Percentiles rank a stretch among this genome's conserved stretches.
These are phyloP conservation scores for Blastomyces parvus DNA, from an alignment of 2,329 filamentous ascomycete genomes.

Conservation along the genomic window DNA sequence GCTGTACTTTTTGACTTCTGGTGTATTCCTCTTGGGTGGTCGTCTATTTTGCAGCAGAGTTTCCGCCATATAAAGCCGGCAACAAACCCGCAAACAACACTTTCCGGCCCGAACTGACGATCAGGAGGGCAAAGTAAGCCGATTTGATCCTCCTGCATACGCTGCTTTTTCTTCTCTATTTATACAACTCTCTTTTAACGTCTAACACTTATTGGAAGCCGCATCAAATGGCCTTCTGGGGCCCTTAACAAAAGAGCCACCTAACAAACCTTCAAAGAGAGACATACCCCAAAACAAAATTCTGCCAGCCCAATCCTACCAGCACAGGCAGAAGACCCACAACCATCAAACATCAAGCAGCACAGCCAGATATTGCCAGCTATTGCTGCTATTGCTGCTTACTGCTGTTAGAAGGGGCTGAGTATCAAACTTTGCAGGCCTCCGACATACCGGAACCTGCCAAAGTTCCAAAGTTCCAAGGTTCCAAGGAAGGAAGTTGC, in stretches of 20 bases:
- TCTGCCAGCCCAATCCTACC: neutral
- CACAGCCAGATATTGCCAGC: neutral
- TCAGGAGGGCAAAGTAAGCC: constrained; percentile 9
- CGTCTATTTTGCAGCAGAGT: constrained; percentile 1
- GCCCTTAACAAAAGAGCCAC: constrained; percentile 4
- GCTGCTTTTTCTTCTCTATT: neutral
- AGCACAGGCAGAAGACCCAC: neutral
- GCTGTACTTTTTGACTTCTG: constrained; percentile 9
- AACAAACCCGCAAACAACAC: constrained; percentile 2
- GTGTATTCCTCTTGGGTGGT: constrained; percentile 8
- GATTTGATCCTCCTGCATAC: constrained; percentile 6
- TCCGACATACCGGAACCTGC: too few relatives aligned
- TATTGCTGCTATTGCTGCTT: neutral
- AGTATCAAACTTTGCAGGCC: constrained; percentile 7
- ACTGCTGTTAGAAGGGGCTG: too few relatives aligned
- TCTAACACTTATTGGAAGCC: constrained; percentile 5
- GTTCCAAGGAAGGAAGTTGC: too few relatives aligned
- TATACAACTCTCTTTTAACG: constrained; percentile 2
- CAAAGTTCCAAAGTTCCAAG: too few relatives aligned
- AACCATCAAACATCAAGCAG: neutral
- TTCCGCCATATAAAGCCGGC: constrained; percentile 3
- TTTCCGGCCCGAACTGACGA: neutral
- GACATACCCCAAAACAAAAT: neutral
- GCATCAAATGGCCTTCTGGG: neutral
- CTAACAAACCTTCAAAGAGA: constrained; percentile 4